Conservation (phyloP, 192 early-diverging fungal genomes). For the Podila epigama region DNA sequence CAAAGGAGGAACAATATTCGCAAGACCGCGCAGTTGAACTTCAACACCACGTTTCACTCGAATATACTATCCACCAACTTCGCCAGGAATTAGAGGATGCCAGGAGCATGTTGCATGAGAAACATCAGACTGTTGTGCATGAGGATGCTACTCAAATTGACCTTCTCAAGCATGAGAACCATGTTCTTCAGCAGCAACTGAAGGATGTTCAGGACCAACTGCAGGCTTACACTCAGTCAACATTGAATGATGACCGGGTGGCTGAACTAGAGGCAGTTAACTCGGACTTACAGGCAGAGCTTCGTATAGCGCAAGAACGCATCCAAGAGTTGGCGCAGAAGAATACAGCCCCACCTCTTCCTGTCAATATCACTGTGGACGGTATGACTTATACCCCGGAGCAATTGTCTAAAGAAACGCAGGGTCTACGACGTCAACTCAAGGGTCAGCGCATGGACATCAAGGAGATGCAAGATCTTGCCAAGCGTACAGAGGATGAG, state of each 20-base stretch:
- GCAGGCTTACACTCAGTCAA: neutral
- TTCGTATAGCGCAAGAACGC: neutral
- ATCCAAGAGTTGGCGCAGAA: neutral
- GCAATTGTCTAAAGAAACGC: conserved; percentile 18
- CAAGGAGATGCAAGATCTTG: conserved; percentile 25
- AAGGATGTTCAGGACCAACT: neutral
- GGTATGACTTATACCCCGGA: neutral
- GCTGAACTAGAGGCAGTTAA: conserved; percentile 3
- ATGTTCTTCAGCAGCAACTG: neutral
- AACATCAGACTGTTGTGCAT: neutral
- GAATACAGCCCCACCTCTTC: neutral
- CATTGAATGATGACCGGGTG: neutral
- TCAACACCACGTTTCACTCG: neutral
- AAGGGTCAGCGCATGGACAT: conserved; percentile 35
- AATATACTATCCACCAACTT: conserved; percentile 7
- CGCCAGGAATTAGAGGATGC: conserved; percentile 1
- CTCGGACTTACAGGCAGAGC: conserved; percentile 5
- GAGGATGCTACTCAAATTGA: neutral
- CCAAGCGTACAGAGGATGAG: conserved; percentile 30
- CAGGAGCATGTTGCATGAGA: neutral
- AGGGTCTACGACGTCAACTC: conserved; percentile 32
- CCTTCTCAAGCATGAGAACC: neutral
- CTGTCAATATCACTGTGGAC: neutral
- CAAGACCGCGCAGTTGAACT: neutral
- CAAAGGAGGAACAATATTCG: neutral